phyloP scores from a whole-genome alignment of 1,139 yeast genomes.

The Lodderomyces elongisporus region DNA sequence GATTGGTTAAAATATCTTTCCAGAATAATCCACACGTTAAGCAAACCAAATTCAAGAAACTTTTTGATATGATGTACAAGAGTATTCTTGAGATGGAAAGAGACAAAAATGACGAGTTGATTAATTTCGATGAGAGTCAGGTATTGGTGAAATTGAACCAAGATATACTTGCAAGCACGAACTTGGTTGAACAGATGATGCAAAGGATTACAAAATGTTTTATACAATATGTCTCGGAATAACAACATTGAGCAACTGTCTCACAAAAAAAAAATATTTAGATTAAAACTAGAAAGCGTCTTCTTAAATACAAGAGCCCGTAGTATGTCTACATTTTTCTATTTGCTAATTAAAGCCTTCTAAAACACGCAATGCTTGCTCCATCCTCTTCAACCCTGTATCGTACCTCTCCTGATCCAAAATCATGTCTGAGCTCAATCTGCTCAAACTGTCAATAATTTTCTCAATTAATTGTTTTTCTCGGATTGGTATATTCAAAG shows the following conservation, averaged over 20 bases:
- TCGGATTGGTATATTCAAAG: constrained; percentile 65
- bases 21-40: constrained; percentile 36
- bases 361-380: constrained; percentile 73
- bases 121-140: constrained; percentile 5
- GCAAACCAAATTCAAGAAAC: constrained; percentile 35
- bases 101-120: constrained; percentile 7
- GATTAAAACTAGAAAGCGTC: neutral
- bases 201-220: constrained; percentile 23
- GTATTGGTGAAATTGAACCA: constrained; percentile 34
- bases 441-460: constrained; percentile 76
- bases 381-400: constrained; percentile 74
- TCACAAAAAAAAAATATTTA: too few relatives aligned
- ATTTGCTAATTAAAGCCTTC: constrained; percentile 55
- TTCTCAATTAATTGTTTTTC: constrained; percentile 80
- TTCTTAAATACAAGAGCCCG: too few relatives aligned
- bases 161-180: constrained; percentile 32
- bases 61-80: constrained; percentile 39
- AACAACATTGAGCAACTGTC: constrained; percentile 1
- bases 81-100: constrained; percentile 24
- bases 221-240: constrained; percentile 11
- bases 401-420: constrained; percentile 74
- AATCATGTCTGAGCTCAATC: constrained; percentile 86
- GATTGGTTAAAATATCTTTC: constrained; percentile 28
- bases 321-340: too few relatives aligned
- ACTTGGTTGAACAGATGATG: constrained; percentile 19